Base-by-base conservation (phyloP, 106 monocot species). In the Gastrodia elata region DNA sequence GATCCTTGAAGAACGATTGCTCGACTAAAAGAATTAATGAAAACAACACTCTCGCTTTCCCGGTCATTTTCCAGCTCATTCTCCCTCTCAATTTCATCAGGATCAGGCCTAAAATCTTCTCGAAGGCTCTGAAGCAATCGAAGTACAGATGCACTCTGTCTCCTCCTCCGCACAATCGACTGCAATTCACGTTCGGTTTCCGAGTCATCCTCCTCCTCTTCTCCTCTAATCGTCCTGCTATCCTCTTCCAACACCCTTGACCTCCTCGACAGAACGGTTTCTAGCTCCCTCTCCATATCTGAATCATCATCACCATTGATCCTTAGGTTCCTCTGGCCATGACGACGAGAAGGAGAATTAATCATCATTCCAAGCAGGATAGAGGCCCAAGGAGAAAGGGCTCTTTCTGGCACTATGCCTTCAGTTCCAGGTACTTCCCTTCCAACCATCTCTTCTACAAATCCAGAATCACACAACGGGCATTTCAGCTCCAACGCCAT, bases 391-490 rank as follows among this genome's bases (percentile, higher is more conserved):
- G 75, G 64, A 30, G 82, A 67, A 24, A 80, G n/a, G 32, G 75
- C 64, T 4, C 68, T 70, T 34, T 72, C 77, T 35, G 78, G 70
- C 26, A 32, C 55, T 0, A 30, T 10, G 4, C 75, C 68, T 26
- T 74, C 70, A 27, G 22, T 25, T 26, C 38, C 79, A 25, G 14
- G 36, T 4, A 70, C 55, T 55, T 67, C 67, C n/a, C 68, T 24
- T 18, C 38, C 78, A 15, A 8, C 68, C 68, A 87, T 79, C 46
- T 83, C 74, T 72, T 87, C 83, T 18, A 87, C 69, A 59, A 87
- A 87, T 11, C 83, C 83, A 25, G 67, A 68, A 33, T 78, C 77
- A 58, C 87, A 87, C 13, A 48, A 48, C 24, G 87, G 87, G 83
- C 87, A 87, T 59, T 87, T 78, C 43, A 83, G 72, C 35, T 83